A percentile compares a stretch with the other conserved stretches of the same genome.
These are phyloP conservation scores for Solanum pinnatisectum DNA, from an alignment of 257 asterid species.

Conservation along the genomic window DNA sequence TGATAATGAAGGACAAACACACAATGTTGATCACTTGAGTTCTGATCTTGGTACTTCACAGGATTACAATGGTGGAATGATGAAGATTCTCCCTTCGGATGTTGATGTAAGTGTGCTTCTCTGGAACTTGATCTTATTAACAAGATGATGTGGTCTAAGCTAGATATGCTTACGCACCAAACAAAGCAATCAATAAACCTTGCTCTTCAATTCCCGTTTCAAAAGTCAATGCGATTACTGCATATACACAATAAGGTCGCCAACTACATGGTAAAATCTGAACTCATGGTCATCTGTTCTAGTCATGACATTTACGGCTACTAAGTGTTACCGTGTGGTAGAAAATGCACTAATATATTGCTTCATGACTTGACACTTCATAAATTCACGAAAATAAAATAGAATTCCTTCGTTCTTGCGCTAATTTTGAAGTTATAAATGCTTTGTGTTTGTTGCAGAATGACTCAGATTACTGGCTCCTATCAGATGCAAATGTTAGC, in stretches of 20 bases:
- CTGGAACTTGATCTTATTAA: not conserved
- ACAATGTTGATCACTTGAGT: slow-evolving; percentile 27
- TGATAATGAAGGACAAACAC: slow-evolving; percentile 33
- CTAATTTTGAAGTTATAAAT: not conserved
- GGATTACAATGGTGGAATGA: slow-evolving; percentile 69
- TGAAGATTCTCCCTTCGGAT: slow-evolving; percentile 69
- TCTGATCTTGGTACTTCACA: slow-evolving; percentile 37
- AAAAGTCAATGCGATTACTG: not conserved
- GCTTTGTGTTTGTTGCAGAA: slow-evolving; percentile 36
- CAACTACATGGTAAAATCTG: not conserved
- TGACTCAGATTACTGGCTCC: slow-evolving; percentile 86
- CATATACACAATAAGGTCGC: not conserved
- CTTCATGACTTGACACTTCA: not conserved
- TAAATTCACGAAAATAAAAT: not conserved
- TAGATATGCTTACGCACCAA: not conserved
- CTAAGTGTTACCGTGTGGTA: not conserved
- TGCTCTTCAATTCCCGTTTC: not conserved
- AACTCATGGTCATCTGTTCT: not conserved
- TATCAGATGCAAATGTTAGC: slow-evolving; percentile 76
- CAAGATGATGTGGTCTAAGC: not conserved
- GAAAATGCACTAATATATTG: not conserved
- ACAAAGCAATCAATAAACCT: not conserved
- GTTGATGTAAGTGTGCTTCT: slow-evolving; percentile 47
- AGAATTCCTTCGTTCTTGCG: not conserved
- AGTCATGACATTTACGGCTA: not conserved